Evolutionary conservation across 345 rosid species (phyloP).

Genomic region (Gossypium anomalum): DNA sequence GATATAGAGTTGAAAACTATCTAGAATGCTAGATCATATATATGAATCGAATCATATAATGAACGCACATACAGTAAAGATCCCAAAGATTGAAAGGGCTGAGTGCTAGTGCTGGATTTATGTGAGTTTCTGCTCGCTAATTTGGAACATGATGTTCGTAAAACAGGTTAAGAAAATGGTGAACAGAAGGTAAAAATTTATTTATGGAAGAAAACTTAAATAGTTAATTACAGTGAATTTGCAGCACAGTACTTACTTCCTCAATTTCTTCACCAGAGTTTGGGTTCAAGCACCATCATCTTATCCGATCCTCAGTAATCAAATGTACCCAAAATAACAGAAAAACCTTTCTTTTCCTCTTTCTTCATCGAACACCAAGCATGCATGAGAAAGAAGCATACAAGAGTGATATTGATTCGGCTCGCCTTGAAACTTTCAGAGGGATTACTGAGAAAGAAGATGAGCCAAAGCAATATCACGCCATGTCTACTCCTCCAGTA

Average conservation of each 20-base stretch:
- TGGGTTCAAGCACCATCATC: too few relatives aligned
- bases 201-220: neutral
- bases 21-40: neutral
- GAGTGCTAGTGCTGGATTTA: too few relatives aligned
- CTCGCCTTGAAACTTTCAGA: slow-evolving; percentile 20
- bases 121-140: too few relatives aligned
- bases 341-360: neutral
- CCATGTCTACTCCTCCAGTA: slow-evolving; percentile 29
- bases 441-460: neutral
- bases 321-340: too few relatives aligned
- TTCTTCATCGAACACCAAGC: neutral
- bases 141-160: too few relatives aligned
- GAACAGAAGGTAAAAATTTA: neutral
- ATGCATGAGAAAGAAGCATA: slow-evolving; percentile 13
- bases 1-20: neutral
- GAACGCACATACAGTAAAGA: too few relatives aligned
- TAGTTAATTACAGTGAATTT: neutral
- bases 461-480: slow-evolving; percentile 40
- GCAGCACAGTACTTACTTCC: neutral
- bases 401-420: slow-evolving; percentile 48
- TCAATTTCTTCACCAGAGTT: neutral
- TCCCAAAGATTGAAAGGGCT: too few relatives aligned
- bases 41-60: too few relatives aligned
- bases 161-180: neutral
- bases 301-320: too few relatives aligned